Evolutionary conservation across 2,329 filamentous ascomycete species (phyloP).

Genomic region (Colletotrichum sp.): DNA sequence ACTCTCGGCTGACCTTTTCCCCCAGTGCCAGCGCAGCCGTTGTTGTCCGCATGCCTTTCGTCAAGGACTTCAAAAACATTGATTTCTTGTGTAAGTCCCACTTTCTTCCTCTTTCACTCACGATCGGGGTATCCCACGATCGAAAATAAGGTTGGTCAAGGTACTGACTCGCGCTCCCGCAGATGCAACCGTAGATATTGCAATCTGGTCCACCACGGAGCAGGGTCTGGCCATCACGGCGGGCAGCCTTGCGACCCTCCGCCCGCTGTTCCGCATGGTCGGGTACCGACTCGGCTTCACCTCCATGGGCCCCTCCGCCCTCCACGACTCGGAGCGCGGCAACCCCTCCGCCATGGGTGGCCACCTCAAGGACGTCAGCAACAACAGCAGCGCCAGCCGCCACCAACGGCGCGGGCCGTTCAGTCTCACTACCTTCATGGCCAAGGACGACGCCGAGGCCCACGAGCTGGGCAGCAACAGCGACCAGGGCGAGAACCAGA

Average conservation of each 20-base stretch:
- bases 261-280: constrained; percentile 45
- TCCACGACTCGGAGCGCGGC: constrained; percentile 1
- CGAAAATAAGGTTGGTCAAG: not conserved
- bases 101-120: not conserved
- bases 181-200: constrained; percentile 47
- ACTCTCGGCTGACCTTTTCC: not conserved
- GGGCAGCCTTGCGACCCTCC: constrained; percentile 50
- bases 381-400: not conserved
- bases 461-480: not conserved
- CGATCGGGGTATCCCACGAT: not conserved
- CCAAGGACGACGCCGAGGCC: constrained; percentile 24
- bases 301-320: constrained; percentile 10
- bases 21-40: constrained; percentile 49
- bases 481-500: not conserved
- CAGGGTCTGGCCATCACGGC: constrained; percentile 54
- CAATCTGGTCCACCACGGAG: constrained; percentile 56
- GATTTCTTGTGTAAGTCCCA: constrained; percentile 48
- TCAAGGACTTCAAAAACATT: constrained; percentile 40
- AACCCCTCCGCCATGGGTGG: constrained; percentile 11
- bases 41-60: constrained; percentile 44
- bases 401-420: constrained; percentile 24
- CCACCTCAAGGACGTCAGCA: not conserved
- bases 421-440: constrained; percentile 32
- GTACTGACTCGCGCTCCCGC: not conserved
- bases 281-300: constrained; percentile 35